A percentile compares a stretch with the other conserved stretches of the same genome.
These are phyloP conservation scores for Suillus lakei DNA, from an alignment of 768 basidiomycete species.

Conservation along the genomic window DNA sequence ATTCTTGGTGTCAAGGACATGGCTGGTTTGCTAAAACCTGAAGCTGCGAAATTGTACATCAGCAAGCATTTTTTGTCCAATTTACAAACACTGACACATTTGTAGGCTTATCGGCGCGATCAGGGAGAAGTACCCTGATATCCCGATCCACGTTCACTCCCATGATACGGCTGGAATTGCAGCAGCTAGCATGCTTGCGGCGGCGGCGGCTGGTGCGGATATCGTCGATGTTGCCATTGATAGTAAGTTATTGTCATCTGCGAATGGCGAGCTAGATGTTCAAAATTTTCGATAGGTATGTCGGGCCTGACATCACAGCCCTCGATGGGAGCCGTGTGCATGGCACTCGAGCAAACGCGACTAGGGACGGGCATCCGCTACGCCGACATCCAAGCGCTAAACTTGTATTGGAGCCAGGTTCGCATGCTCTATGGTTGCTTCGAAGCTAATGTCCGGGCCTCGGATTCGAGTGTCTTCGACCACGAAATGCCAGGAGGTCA, in stretches of 20 bases:
- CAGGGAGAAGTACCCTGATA: conserved; percentile 93
- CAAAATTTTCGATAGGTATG: conserved; percentile 65
- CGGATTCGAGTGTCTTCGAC: conserved; percentile 97
- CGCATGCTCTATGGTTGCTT: conserved; percentile 95
- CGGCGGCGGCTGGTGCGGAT: conserved; percentile 96
- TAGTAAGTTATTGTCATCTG: conserved; percentile 56
- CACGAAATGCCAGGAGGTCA: conserved; percentile 99
- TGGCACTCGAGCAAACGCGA: conserved; percentile 92
- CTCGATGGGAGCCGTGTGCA: conserved; percentile 96
- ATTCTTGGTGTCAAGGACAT: conserved; percentile 98
- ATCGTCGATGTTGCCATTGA: conserved; percentile 98
- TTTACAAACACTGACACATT: conserved; percentile 12
- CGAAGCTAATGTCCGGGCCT: conserved; percentile 96
- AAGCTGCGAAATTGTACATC: conserved; percentile 86
- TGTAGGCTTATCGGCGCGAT: conserved; percentile 89
- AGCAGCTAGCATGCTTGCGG: conserved; percentile 95
- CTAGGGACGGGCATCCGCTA: conserved; percentile 97
- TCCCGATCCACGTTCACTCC: conserved; percentile 99
- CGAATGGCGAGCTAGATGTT: not conserved
- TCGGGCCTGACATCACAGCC: conserved; percentile 98
- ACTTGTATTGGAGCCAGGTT: conserved; percentile 98
- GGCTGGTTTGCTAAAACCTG: conserved; percentile 95
- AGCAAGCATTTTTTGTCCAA: conserved; percentile 1
- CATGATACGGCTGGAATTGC: conserved; percentile 99
- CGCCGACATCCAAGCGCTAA: conserved; percentile 95